Conservation (phyloP, 2,329 filamentous ascomycete species). For the Neobulgaria alba region DNA sequence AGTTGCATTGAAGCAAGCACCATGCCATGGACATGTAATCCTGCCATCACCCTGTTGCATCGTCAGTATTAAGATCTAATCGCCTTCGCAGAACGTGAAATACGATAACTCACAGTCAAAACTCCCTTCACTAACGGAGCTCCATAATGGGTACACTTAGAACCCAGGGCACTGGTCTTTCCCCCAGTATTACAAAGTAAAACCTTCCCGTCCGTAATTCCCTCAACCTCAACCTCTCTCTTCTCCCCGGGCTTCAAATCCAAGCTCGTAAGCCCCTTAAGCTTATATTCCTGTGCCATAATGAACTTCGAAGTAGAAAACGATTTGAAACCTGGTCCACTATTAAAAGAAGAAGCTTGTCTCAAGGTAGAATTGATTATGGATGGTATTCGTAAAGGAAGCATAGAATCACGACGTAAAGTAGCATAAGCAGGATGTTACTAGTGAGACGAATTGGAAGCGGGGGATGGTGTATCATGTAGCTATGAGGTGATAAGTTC, state of each 20-base stretch:
- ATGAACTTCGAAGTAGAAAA: constrained; percentile 18
- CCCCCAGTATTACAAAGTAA: constrained; percentile 73
- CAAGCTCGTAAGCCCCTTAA: constrained; percentile 70
- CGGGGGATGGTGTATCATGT: no score
- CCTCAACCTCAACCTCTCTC: constrained; percentile 83
- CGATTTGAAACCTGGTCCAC: constrained; percentile 3
- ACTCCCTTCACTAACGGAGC: constrained; percentile 84
- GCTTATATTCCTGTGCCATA: constrained; percentile 49
- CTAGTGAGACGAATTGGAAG: no score
- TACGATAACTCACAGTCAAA: constrained; percentile 67
- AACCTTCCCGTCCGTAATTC: constrained; percentile 77
- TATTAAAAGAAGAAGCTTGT: no score
- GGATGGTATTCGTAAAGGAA: no score
- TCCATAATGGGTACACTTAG: constrained; percentile 87
- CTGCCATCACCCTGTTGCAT: constrained; percentile 57
- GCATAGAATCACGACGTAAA: no score
- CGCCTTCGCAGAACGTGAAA: no score
- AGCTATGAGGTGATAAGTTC: no score
- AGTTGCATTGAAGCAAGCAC: constrained; percentile 85
- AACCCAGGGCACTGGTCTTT: constrained; percentile 68
- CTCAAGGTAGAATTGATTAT: no score
- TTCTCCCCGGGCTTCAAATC: constrained; percentile 74
- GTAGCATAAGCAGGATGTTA: no score
- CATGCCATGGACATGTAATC: constrained; percentile 93
- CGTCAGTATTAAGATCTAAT: no score